Conservation (phyloP, 495 filamentous ascomycete species). For the Cudoniella acicularis region DNA sequence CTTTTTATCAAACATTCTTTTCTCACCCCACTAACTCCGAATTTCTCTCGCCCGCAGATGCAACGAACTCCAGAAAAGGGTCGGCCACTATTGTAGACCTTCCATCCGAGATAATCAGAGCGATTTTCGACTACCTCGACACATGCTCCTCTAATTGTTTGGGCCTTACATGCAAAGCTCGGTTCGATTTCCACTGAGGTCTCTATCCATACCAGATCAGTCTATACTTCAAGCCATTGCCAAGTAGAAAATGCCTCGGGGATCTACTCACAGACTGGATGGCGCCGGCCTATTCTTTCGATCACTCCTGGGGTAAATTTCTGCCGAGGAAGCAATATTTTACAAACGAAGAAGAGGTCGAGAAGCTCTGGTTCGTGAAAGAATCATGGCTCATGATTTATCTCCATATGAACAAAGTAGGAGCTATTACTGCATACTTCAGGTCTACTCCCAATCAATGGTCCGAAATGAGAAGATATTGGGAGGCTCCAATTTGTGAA, state of each 20-base stretch:
- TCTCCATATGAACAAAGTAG: no score
- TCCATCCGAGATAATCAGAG: neutral
- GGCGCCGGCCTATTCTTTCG: constrained; percentile 4
- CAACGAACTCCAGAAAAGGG: no score
- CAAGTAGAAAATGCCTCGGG: neutral
- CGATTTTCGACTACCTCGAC: neutral
- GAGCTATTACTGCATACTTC: no score
- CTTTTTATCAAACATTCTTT: no score
- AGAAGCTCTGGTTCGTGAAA: no score
- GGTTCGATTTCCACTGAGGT: constrained; percentile 1
- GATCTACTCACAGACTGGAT: constrained; percentile 8
- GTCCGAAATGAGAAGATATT: no score
- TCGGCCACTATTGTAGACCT: no score
- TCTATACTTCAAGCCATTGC: neutral
- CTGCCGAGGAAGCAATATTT: neutral
- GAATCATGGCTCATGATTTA: no score
- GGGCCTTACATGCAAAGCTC: constrained; percentile 1
- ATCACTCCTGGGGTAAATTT: constrained; percentile 5
- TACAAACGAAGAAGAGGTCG: neutral
- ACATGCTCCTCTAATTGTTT: neutral
- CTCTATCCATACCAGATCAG: constrained; percentile 3
- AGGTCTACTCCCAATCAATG: no score
- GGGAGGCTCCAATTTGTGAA: no score
- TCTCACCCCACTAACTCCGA: no score
- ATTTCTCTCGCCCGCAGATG: no score